Evolutionary conservation across 768 basidiomycete species (phyloP), one percentile per base, ranked within the genome.

Genomic region (Russula vinacea): DNA sequence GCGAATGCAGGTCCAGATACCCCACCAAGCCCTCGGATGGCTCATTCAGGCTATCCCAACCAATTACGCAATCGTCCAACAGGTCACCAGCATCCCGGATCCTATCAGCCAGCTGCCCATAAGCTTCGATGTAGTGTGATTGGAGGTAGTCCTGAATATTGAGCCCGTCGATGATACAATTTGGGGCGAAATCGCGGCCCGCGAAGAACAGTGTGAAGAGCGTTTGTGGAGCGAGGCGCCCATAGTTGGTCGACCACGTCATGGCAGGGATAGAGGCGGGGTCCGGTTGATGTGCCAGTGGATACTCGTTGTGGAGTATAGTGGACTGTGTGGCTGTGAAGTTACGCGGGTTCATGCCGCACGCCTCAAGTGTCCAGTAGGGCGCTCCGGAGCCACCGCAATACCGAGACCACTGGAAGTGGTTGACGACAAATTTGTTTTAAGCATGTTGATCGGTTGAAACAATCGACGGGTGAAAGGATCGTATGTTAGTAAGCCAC

Each of bases 171-270:
- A 98, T 87, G 70, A 89, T 76, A 74, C 94, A 98, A 59, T 87
- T 87, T 0, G 97, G 97, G 0, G 97, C 94, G 73, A 90, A 98
- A 47, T 87, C 84, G 9, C 85, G 82, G 1, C 94, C 94, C 24
- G 89, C 94, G 73, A 91, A 98, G 81, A 98, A 98, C 67, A 99
- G 83, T 8, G 96, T 94, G 78, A 96, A 96, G 58, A 97, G 73
- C 13, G 94, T 96, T 72, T 94, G 90, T 22, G 86, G 86, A 56
- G 89, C 84, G 33, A 98, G 86, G 19, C 90, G 91, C 47, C 90
- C 86, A 72, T 98, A 98, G 73, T 98, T 98, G 29, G 96, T 98
- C 8, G 87, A 85, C 97, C 97, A 99, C 65, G 94, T 84, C 97
- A 99, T 99, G 54, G 89, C 85, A 6, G 97, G 96, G 65, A 94